phyloP scores from a whole-genome alignment of 129 eudicot species.

The Pseudognaphalium luteoalbum region DNA sequence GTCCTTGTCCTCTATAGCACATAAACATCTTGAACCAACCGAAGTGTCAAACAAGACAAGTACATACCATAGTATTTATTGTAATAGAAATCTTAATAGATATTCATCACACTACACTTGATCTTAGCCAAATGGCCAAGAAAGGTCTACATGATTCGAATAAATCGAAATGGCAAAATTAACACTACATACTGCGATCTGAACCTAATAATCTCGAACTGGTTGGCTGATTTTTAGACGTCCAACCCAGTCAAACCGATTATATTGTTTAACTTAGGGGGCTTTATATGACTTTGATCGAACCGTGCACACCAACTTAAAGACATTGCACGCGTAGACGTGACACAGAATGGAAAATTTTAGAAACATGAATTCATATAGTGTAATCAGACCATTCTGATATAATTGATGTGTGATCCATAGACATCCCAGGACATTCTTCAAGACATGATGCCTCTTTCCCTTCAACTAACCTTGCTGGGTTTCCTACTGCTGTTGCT shows the following conservation, averaged over 20 bases:
- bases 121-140: not conserved
- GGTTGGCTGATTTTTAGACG: not conserved
- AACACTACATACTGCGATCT: not conserved
- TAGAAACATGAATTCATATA: slow-evolving; percentile 31
- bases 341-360: not conserved
- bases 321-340: not conserved
- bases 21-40: too few relatives aligned
- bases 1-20: too few relatives aligned
- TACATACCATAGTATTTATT: too few relatives aligned
- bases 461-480: slow-evolving; percentile 80
- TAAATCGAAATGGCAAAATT: not conserved
- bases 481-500: slow-evolving; percentile 91
- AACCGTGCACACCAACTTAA: not conserved
- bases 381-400: slow-evolving; percentile 76
- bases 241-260: not conserved
- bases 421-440: slow-evolving; percentile 73
- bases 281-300: not conserved
- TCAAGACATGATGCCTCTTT: slow-evolving; percentile 58
- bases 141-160: not conserved
- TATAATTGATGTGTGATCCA: slow-evolving; percentile 88
- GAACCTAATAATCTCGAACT: not conserved
- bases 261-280: not conserved
- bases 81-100: too few relatives aligned
- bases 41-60: too few relatives aligned
- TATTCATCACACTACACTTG: not conserved